Evolutionary conservation across 768 basidiomycete species (phyloP).

Genomic region (Collybia mongolica): DNA sequence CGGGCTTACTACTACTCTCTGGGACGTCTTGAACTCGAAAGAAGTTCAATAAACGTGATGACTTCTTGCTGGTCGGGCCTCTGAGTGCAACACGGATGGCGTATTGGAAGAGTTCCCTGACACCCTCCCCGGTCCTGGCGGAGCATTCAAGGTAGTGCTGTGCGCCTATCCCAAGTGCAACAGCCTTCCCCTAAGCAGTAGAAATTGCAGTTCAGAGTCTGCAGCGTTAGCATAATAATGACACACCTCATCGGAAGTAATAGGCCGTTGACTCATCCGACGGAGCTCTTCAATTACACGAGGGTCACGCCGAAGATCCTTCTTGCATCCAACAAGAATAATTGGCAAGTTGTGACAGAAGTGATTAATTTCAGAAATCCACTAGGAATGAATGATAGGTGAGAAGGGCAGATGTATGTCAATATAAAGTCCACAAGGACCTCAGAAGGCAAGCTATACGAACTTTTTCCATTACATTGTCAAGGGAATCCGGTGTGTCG

Average conservation of each 20-base stretch:
- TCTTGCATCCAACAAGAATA: constrained; percentile 75
- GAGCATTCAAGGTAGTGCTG: constrained; percentile 69
- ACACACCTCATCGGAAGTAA: constrained; percentile 7
- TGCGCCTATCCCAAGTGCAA: constrained; percentile 12
- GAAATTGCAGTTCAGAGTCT: background rate
- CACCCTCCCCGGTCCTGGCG: constrained; percentile 74
- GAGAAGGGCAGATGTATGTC: too few species aligned
- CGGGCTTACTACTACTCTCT: too few species aligned
- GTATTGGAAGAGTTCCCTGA: constrained; percentile 62
- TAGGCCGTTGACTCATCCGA: background rate
- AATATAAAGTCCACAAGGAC: too few species aligned
- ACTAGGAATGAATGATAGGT: too few species aligned
- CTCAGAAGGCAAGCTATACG: constrained; percentile 38
- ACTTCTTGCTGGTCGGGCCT: too few species aligned
- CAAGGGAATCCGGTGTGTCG: constrained; percentile 74
- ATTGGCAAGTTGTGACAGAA: constrained; percentile 72
- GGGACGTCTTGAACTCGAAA: too few species aligned
- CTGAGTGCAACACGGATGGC: constrained; percentile 7
- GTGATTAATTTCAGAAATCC: constrained; percentile 72
- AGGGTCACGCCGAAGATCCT: constrained; percentile 44
- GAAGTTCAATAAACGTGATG: too few species aligned
- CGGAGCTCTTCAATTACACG: too few species aligned
- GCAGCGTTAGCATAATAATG: background rate
- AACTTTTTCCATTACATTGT: constrained; percentile 66
- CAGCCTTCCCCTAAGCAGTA: constrained; percentile 6